Conservation (phyloP, 2,329 filamentous ascomycete genomes). For the Penicillium sp. region DNA sequence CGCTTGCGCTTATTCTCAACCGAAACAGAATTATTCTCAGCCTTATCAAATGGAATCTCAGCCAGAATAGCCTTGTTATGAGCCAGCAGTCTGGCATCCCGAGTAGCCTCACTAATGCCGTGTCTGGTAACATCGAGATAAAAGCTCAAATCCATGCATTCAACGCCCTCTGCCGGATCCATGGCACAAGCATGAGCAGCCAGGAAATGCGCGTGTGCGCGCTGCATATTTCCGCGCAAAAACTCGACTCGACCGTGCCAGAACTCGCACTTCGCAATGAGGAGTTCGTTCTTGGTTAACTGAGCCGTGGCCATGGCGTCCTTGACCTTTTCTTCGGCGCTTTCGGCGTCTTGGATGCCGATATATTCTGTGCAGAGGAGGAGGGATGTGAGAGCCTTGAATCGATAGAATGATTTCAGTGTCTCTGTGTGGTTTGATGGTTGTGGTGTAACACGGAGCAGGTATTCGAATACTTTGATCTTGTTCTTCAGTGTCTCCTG, state of each 20-base stretch:
- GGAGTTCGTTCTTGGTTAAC: background rate
- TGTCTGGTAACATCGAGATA: constrained; percentile 6
- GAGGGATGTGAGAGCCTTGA: background rate
- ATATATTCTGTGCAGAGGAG: background rate
- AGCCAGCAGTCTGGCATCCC: background rate
- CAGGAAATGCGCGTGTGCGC: constrained; percentile 20
- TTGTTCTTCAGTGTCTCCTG: background rate
- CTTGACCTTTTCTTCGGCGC: constrained; percentile 9
- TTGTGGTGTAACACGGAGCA: background rate
- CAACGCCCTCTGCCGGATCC: constrained; percentile 11
- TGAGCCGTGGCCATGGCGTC: constrained; percentile 12
- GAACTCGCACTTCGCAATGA: constrained; percentile 23
- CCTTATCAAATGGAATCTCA: background rate
- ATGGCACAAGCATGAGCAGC: constrained; percentile 18
- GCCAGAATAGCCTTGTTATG: background rate
- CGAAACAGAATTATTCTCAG: background rate
- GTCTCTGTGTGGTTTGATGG: background rate
- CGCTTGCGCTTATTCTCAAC: background rate
- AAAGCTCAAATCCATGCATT: constrained; percentile 17
- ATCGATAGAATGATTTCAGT: background rate
- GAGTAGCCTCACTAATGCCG: constrained; percentile 2
- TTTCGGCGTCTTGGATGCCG: background rate
- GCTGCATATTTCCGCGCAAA: constrained; percentile 10
- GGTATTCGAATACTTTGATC: background rate
- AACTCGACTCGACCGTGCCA: constrained; percentile 29